Evolutionary conservation across 371 early-diverging fungal genomes (phyloP).

Genomic region (Rhizopus microsporus): DNA sequence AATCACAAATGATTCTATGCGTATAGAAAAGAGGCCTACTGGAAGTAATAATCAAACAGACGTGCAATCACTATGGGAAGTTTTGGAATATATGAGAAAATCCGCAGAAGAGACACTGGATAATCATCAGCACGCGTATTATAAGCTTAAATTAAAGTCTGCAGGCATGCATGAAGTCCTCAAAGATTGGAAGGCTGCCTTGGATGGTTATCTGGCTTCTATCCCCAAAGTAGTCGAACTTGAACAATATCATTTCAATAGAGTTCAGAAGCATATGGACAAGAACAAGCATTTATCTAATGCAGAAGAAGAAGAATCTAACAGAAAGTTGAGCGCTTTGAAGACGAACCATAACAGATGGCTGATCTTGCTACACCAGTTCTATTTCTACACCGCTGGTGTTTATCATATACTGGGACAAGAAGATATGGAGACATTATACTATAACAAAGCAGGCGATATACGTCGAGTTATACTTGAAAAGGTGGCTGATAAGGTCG

Average conservation of each 20-base stretch:
- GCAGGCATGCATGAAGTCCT: conserved; percentile 41
- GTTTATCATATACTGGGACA: conserved; percentile 44
- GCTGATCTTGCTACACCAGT: conserved; percentile 59
- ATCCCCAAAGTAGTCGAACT: conserved; percentile 9
- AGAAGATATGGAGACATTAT: conserved; percentile 36
- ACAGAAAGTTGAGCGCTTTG: conserved; percentile 3
- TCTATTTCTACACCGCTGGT: conserved; percentile 63
- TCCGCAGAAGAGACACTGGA: conserved; percentile 11
- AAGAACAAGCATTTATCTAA: background rate
- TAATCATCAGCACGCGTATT: conserved; percentile 10
- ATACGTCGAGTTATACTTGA: conserved; percentile 45
- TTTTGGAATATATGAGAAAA: conserved; percentile 7
- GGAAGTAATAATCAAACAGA: background rate
- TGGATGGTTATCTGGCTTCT: conserved; percentile 16
- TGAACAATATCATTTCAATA: conserved; percentile 2
- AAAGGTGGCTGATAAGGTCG: conserved; percentile 29
- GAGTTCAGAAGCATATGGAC: background rate
- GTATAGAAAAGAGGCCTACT: background rate
- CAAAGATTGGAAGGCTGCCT: conserved; percentile 18
- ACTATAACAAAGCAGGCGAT: conserved; percentile 52
- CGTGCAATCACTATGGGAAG: conserved; percentile 5
- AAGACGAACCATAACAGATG: conserved; percentile 22
- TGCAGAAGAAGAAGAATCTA: conserved; percentile 6
- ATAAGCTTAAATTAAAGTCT: conserved; percentile 8
- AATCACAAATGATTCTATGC: conserved; percentile 12